A percentile compares a stretch with the other conserved stretches of the same genome.
Conservation (phyloP, 2,329 filamentous ascomycete species). For the Cordyceps cateniannulata region DNA sequence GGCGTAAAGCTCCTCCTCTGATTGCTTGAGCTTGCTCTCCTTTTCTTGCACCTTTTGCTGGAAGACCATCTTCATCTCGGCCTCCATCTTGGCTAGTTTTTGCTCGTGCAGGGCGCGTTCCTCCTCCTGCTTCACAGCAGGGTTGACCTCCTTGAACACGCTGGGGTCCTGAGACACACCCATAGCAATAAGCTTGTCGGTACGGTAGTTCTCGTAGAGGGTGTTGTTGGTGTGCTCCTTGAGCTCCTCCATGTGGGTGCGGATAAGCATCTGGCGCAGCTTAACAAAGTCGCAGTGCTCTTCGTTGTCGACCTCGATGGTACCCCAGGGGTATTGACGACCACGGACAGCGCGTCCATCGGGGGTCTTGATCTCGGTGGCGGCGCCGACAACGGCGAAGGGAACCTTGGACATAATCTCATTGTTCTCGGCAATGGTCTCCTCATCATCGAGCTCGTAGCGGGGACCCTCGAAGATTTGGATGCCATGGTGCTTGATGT, state of each 20-base stretch:
- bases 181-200: slow-evolving; percentile 98
- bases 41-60: slow-evolving; percentile 99
- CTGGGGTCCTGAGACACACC: slow-evolving; percentile 97
- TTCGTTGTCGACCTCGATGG: slow-evolving; percentile 99
- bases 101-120: slow-evolving; percentile 97
- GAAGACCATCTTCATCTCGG: slow-evolving; percentile 99
- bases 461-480: slow-evolving; percentile 98
- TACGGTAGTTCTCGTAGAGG: slow-evolving; percentile 99
- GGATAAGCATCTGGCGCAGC: slow-evolving; percentile 98
- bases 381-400: slow-evolving; percentile 95
- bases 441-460: slow-evolving; percentile 97
- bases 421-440: slow-evolving; percentile 99
- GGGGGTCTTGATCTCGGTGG: slow-evolving; percentile 82
- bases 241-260: slow-evolving; percentile 99
- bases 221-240: slow-evolving; percentile 99
- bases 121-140: slow-evolving; percentile 99
- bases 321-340: slow-evolving; percentile 94
- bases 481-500: slow-evolving; percentile 95
- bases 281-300: slow-evolving; percentile 99
- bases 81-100: slow-evolving; percentile 99
- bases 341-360: slow-evolving; percentile 95
- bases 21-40: slow-evolving; percentile 99
- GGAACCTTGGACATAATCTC: slow-evolving; percentile 99
- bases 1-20: slow-evolving; percentile 96
- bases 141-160: slow-evolving; percentile 99